Percentiles rank a stretch among this genome's conserved stretches.
Evolutionary conservation across 768 basidiomycete species (phyloP).

Genomic region (Mycena olivaceomarginata): DNA sequence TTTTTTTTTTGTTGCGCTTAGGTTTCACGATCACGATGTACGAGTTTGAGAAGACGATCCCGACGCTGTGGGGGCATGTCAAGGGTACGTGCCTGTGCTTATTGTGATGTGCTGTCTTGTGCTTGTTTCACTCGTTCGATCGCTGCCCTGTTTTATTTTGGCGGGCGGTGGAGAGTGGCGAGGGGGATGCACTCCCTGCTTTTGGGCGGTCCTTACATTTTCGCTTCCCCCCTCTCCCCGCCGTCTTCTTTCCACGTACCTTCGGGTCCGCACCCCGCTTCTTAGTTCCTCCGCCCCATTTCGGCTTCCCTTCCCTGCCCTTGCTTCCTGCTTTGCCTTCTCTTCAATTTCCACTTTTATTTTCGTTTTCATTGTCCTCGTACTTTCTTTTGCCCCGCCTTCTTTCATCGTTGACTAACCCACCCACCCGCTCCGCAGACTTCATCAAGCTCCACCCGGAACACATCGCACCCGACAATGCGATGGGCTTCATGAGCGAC

Average conservation of each 20-base stretch:
- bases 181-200: background rate
- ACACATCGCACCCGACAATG: constrained; percentile 75
- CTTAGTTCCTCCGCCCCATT: background rate
- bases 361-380: too few species aligned
- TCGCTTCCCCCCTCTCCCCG: background rate
- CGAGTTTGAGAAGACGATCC: constrained; percentile 86
- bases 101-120: background rate
- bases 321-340: too few species aligned
- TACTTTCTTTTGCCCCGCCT: background rate
- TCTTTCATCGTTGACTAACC: background rate
- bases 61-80: constrained; percentile 82
- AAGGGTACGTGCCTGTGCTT: constrained; percentile 71
- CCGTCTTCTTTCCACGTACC: background rate
- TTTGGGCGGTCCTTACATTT: background rate
- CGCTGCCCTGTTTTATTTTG: too few species aligned
- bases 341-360: too few species aligned
- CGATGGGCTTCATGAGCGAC: constrained; percentile 72
- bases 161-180: too few species aligned
- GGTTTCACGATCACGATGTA: constrained; percentile 86
- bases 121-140: too few species aligned
- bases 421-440: constrained; percentile 57
- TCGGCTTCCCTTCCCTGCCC: background rate
- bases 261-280: too few species aligned
- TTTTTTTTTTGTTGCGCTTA: constrained; percentile 45
- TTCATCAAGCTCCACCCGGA: constrained; percentile 75